Evolutionary conservation across 23 red algal genomes (phyloP).

Genomic region (Gracilariopsis chorda): DNA sequence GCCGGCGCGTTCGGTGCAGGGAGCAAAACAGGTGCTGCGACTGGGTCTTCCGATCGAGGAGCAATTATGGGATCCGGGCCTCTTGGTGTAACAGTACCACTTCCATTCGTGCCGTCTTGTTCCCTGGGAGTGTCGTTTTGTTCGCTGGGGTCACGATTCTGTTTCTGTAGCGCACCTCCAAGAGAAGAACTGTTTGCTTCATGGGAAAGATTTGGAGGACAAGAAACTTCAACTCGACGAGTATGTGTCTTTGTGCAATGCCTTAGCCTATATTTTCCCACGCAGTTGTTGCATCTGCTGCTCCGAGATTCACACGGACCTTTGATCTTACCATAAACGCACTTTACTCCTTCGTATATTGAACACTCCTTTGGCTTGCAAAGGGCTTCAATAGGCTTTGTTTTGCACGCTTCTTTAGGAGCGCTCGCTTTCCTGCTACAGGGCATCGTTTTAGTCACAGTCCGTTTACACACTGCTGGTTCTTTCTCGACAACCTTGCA

Average conservation of each 20-base stretch:
- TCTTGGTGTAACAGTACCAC: no score
- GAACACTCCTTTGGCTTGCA: conserved; percentile 12
- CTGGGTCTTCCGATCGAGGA: no score
- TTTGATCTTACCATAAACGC: not conserved
- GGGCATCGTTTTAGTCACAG: not conserved
- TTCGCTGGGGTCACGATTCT: no score
- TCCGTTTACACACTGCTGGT: not conserved
- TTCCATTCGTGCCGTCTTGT: no score
- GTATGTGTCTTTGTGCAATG: not conserved
- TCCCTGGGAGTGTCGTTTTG: no score
- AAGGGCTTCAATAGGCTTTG: not conserved
- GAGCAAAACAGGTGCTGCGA: no score
- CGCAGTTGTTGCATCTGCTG: not conserved
- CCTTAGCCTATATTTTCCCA: not conserved
- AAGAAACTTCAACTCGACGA: not conserved
- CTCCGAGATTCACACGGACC: not conserved
- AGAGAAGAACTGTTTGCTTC: not conserved
- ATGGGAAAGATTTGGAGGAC: not conserved
- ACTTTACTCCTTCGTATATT: not conserved
- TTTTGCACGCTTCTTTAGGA: not conserved
- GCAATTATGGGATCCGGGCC: no score
- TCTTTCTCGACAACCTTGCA: conserved; percentile 7
- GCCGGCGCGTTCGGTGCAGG: not conserved
- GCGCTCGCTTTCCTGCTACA: not conserved
- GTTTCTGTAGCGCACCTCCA: no score